Conservation (phyloP, 2,329 filamentous ascomycete genomes). For the Acephala macrosclerotiorum region DNA sequence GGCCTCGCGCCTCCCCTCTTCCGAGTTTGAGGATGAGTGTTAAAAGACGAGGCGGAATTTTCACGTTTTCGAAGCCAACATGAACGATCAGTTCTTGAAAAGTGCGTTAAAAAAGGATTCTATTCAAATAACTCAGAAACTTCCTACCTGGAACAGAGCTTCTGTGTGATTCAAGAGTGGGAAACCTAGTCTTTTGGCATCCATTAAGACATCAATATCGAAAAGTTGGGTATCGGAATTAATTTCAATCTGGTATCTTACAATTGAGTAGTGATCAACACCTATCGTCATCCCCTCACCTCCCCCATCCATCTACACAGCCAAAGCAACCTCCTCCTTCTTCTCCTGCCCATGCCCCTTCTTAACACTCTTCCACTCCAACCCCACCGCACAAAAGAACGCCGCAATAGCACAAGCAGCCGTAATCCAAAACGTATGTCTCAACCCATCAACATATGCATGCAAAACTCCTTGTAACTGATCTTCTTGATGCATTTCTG, state of each 20-base stretch:
- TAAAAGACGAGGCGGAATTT: too few species aligned
- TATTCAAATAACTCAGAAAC: too few species aligned
- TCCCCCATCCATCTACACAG: background rate
- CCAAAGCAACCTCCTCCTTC: conserved; percentile 16
- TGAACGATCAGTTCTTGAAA: too few species aligned
- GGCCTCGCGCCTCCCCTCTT: too few species aligned
- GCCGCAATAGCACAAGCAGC: conserved; percentile 55
- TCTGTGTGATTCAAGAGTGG: too few species aligned
- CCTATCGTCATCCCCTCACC: background rate
- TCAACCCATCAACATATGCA: conserved; percentile 63
- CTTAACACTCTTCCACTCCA: conserved; percentile 64
- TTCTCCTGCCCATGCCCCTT: conserved; percentile 42
- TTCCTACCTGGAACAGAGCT: too few species aligned
- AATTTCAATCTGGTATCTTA: background rate
- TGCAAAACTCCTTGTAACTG: conserved; percentile 53
- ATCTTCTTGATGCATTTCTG: conserved; percentile 49
- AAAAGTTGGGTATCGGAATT: conserved; percentile 1
- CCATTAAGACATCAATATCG: too few species aligned
- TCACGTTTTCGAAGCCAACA: too few species aligned
- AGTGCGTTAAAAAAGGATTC: too few species aligned
- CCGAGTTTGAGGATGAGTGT: too few species aligned
- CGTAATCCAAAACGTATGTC: conserved; percentile 59
- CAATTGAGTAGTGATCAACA: conserved; percentile 1
- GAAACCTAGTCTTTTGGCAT: too few species aligned
- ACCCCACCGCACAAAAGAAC: conserved; percentile 51